A percentile compares a stretch with the other conserved stretches of the same genome.
These are phyloP conservation scores for Oenanthe sinensis DNA, from an alignment of 129 eudicot species.

Conservation along the genomic window DNA sequence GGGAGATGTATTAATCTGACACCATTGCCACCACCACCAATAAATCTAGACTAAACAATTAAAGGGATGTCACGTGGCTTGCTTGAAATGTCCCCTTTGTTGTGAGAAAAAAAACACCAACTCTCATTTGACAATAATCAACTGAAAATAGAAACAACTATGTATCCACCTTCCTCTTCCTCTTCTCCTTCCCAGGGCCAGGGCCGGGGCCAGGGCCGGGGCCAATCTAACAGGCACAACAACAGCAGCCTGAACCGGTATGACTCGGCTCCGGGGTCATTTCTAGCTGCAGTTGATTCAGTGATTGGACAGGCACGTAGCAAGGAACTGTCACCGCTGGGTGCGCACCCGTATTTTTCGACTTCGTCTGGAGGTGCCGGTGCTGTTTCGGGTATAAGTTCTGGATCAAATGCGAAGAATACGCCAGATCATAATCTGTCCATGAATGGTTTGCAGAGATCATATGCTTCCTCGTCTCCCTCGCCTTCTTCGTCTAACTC, in stretches of 20 bases:
- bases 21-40: background rate
- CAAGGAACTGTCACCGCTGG: constrained; percentile 15
- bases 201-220: background rate
- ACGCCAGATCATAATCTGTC: background rate
- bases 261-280: constrained; percentile 64
- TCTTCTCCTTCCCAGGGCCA: constrained; percentile 14
- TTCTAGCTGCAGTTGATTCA: constrained; percentile 51
- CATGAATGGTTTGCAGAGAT: constrained; percentile 19
- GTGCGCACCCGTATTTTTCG: background rate
- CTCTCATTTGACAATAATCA: background rate
- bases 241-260: constrained; percentile 39
- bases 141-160: background rate
- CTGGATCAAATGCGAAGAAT: constrained; percentile 10
- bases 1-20: background rate
- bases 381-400: constrained; percentile 19
- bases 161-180: constrained; percentile 34
- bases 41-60: no score
- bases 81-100: background rate
- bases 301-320: constrained; percentile 29
- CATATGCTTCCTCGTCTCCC: constrained; percentile 3
- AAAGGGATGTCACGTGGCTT: background rate
- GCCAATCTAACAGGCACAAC: background rate
- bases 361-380: background rate
- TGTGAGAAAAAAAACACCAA: background rate
- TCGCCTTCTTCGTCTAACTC: constrained; percentile 14